Evolutionary conservation across 495 filamentous ascomycete species (phyloP).

Genomic region (Xylaria scruposa): DNA sequence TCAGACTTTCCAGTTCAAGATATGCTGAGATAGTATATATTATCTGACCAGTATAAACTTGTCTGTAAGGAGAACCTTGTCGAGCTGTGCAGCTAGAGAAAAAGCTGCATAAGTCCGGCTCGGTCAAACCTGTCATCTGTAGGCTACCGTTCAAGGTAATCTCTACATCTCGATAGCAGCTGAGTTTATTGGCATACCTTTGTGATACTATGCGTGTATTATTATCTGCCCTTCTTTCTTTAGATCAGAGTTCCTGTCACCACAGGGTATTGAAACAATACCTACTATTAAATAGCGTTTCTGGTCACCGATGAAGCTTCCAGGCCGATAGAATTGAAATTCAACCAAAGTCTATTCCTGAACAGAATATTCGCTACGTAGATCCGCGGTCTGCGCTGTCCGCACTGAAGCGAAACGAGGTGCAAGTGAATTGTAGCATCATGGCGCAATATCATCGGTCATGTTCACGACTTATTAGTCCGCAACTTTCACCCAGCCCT

Average conservation of each 20-base stretch:
- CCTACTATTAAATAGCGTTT: no score
- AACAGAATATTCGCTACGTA: background rate
- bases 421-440: background rate
- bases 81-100: background rate
- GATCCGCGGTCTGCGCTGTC: background rate
- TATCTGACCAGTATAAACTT: no score
- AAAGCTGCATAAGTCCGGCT: background rate
- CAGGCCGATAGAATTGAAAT: background rate
- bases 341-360: background rate
- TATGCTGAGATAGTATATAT: no score
- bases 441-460: background rate
- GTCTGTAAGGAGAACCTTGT: background rate
- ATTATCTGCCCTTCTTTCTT: background rate
- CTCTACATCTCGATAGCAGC: background rate
- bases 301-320: background rate
- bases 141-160: background rate
- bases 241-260: background rate
- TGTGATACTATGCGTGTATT: background rate
- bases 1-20: background rate
- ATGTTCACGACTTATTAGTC: slow-evolving; percentile 9
- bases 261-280: background rate
- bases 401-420: background rate
- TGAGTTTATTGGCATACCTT: background rate
- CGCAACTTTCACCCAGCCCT: slow-evolving; percentile 56
- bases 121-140: background rate